Percentiles rank a stretch among this genome's conserved stretches.
Evolutionary conservation across 257 asterid species (phyloP).

Genomic region (Rhazya stricta): DNA sequence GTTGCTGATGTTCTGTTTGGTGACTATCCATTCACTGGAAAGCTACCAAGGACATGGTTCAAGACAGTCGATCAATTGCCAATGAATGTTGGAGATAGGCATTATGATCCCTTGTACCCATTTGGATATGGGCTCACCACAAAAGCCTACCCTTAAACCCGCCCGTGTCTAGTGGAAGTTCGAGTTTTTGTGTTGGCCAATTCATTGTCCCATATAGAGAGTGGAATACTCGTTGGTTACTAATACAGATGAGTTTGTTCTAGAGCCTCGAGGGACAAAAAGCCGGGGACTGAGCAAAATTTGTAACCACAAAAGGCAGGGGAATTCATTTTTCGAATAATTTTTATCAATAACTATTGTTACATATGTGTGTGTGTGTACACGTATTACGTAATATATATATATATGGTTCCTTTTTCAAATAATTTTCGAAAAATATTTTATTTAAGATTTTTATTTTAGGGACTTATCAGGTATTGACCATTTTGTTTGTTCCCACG

Average conservation of each 20-base stretch:
- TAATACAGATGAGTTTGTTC: not conserved
- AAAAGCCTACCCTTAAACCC: not conserved
- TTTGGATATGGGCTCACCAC: constrained; percentile 28
- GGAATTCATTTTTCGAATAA: no score
- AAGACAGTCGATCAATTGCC: constrained; percentile 32
- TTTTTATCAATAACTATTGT: no score
- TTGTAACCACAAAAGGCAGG: no score
- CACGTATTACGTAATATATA: no score
- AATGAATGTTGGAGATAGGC: constrained; percentile 28
- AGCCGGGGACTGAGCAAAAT: not conserved
- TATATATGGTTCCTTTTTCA: no score
- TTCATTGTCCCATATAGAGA: not conserved
- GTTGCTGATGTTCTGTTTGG: constrained; percentile 30
- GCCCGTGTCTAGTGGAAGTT: not conserved
- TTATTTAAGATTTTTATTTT: no score
- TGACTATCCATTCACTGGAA: constrained; percentile 22
- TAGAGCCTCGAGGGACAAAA: not conserved
- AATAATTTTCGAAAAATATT: no score
- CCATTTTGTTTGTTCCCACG: no score
- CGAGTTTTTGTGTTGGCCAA: not conserved
- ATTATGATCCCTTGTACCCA: constrained; percentile 29
- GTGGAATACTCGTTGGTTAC: not conserved
- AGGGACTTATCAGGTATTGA: no score
- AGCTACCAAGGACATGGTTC: constrained; percentile 28
- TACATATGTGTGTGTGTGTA: no score